A percentile compares a stretch with the other conserved stretches of the same genome.
Evolutionary conservation across 1,284 basidiomycete species (phyloP).

Genomic region (Trichosporon sp.): DNA sequence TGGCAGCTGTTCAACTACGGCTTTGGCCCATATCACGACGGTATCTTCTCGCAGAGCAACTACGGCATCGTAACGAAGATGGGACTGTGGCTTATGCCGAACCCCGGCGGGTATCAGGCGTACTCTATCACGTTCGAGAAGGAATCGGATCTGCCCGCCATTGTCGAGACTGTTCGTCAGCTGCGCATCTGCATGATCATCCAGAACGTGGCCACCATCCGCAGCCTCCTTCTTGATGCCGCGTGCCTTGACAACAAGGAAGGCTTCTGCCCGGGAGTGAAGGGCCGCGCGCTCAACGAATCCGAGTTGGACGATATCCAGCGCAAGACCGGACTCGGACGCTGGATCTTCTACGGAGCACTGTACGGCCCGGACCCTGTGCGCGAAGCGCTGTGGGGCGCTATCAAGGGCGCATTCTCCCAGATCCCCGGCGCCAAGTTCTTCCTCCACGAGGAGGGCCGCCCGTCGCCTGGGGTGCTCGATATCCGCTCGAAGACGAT

Average conservation of each 20-base stretch:
- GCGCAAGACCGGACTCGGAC: conserved; percentile 1
- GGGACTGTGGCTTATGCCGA: conserved; percentile 13
- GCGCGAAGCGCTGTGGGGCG: conserved; percentile 9
- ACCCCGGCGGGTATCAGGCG: conserved; percentile 12
- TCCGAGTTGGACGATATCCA: conserved; percentile 8
- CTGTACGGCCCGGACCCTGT: conserved; percentile 13
- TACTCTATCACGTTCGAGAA: conserved; percentile 15
- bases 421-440: conserved; percentile 11
- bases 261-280: conserved; percentile 6
- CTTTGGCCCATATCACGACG: conserved; percentile 13
- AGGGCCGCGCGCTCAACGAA: conserved; percentile 2
- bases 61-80: conserved; percentile 14
- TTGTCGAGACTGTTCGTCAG: conserved; percentile 10
- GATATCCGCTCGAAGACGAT: conserved; percentile 12
- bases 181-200: conserved; percentile 13
- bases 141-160: conserved; percentile 10
- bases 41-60: conserved; percentile 16
- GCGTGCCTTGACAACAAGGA: conserved; percentile 5
- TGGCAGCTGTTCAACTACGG: conserved; percentile 17
- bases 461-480: conserved; percentile 3
- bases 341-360: conserved; percentile 12
- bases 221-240: conserved; percentile 8
- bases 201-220: conserved; percentile 13
- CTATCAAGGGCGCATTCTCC: conserved; percentile 6
- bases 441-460: conserved; percentile 13